Conservation (phyloP, 83 land plant genomes). For the Picea engelmannii region DNA sequence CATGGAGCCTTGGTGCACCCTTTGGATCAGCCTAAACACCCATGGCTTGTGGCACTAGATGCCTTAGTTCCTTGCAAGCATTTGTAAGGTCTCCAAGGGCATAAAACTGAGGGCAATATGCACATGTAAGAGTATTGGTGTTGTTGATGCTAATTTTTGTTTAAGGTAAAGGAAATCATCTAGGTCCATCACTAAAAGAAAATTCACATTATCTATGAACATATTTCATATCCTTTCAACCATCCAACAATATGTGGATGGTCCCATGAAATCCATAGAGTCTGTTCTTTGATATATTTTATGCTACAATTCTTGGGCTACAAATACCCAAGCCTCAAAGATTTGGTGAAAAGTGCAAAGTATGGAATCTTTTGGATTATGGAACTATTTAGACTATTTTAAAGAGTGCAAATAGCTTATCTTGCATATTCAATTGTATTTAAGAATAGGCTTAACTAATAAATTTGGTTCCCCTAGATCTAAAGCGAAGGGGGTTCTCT, state of each 20-base stretch:
- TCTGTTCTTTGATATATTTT: slow-evolving; percentile 36
- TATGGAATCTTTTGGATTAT: too few species aligned
- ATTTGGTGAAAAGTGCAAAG: slow-evolving; percentile 24
- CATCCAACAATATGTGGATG: slow-evolving; percentile 54
- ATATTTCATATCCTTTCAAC: slow-evolving; percentile 72
- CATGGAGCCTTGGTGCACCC: too few species aligned
- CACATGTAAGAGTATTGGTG: slow-evolving; percentile 16
- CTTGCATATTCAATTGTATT: too few species aligned
- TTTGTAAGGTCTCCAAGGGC: slow-evolving; percentile 36
- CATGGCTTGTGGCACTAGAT: too few species aligned
- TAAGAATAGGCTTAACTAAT: too few species aligned
- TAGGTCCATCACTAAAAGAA: slow-evolving; percentile 63
- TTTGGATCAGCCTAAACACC: too few species aligned
- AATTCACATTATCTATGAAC: slow-evolving; percentile 44
- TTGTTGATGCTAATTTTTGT: slow-evolving; percentile 53
- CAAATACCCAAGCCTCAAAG: slow-evolving; percentile 56
- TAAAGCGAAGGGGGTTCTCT: too few species aligned
- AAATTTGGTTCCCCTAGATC: too few species aligned
- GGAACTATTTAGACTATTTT: too few species aligned
- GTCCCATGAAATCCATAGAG: slow-evolving; percentile 19
- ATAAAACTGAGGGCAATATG: slow-evolving; percentile 56
- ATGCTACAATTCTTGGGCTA: slow-evolving; percentile 30
- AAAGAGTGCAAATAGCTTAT: too few species aligned
- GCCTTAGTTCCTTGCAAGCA: slow-evolving; percentile 34
- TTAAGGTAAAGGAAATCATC: slow-evolving; percentile 65